phyloP scores from a whole-genome alignment of 345 rosid species.

The Sonneratia alba region DNA sequence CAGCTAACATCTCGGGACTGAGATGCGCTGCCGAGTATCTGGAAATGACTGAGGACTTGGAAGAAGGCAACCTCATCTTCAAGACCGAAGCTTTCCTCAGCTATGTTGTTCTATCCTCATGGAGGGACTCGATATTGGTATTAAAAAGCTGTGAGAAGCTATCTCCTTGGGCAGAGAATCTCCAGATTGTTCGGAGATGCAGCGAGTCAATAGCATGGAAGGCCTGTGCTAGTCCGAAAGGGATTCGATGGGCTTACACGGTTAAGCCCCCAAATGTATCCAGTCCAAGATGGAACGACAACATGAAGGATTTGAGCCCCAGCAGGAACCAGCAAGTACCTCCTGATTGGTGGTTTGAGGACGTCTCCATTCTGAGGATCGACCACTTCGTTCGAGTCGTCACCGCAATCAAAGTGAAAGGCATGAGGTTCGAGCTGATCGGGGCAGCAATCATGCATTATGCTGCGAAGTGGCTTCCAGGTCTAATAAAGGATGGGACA shows the following conservation, averaged over 20 bases:
- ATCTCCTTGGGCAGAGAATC: constrained; percentile 96
- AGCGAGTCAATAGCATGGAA: constrained; percentile 99
- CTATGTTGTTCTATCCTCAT: constrained; percentile 87
- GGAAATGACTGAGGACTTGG: constrained; percentile 99
- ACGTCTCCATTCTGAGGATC: constrained; percentile 81
- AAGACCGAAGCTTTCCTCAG: constrained; percentile 97
- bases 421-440: constrained; percentile 81
- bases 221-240: constrained; percentile 94
- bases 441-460: constrained; percentile 87
- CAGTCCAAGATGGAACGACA: constrained; percentile 76
- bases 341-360: constrained; percentile 99
- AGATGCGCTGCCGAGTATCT: constrained; percentile 93
- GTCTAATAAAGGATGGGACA: constrained; percentile 50
- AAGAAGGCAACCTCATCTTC: constrained; percentile 93
- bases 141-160: constrained; percentile 86
- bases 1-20: constrained; percentile 77
- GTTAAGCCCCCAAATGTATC: constrained; percentile 61
- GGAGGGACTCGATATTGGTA: constrained; percentile 91
- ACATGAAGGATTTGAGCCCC: constrained; percentile 69
- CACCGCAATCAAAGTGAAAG: constrained; percentile 94
- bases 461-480: constrained; percentile 81
- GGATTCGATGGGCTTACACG: constrained; percentile 86
- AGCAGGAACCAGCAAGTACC: constrained; percentile 72
- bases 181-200: constrained; percentile 86
- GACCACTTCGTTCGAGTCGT: constrained; percentile 90